These are phyloP conservation scores for Conoideocrella luteorostrata DNA, from an alignment of 2,329 filamentous ascomycete genomes.

Conservation along the genomic window DNA sequence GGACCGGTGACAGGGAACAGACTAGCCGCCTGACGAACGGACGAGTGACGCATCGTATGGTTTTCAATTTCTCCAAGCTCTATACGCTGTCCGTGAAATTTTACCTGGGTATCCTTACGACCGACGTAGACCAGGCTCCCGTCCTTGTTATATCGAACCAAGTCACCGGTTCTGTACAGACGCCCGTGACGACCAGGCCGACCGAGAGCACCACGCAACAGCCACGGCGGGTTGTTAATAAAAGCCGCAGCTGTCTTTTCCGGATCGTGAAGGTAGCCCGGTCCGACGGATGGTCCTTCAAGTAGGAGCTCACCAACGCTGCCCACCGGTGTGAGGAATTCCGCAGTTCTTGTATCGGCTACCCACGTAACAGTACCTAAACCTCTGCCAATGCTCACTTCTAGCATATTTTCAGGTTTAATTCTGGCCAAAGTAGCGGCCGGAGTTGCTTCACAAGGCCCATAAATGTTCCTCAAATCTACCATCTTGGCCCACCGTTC, in stretches of 20 bases:
- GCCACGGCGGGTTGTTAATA: conserved; percentile 17
- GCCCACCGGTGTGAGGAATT: background rate
- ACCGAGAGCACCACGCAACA: conserved; percentile 4
- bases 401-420: too few relatives aligned
- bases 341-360: background rate
- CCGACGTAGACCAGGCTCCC: background rate
- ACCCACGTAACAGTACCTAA: too few relatives aligned
- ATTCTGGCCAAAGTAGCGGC: background rate
- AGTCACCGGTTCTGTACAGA: conserved; percentile 14
- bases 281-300: conserved; percentile 39
- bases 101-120: conserved; percentile 14
- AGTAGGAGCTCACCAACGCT: conserved; percentile 28
- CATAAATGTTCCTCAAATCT: conserved; percentile 3
- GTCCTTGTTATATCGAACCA: conserved; percentile 12
- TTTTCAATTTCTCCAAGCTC: conserved; percentile 9
- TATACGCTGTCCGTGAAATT: conserved; percentile 6
- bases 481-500: background rate
- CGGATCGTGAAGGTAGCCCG: conserved; percentile 40
- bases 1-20: conserved; percentile 4
- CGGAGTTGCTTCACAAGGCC: conserved; percentile 7
- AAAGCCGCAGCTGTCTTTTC: conserved; percentile 24
- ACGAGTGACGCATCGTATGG: conserved; percentile 4
- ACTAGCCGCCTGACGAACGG: conserved; percentile 2
- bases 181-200: conserved; percentile 9
- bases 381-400: too few relatives aligned